Evolutionary conservation across 139 green algal genomes (phyloP).

Genomic region (Eudorina sp.): DNA sequence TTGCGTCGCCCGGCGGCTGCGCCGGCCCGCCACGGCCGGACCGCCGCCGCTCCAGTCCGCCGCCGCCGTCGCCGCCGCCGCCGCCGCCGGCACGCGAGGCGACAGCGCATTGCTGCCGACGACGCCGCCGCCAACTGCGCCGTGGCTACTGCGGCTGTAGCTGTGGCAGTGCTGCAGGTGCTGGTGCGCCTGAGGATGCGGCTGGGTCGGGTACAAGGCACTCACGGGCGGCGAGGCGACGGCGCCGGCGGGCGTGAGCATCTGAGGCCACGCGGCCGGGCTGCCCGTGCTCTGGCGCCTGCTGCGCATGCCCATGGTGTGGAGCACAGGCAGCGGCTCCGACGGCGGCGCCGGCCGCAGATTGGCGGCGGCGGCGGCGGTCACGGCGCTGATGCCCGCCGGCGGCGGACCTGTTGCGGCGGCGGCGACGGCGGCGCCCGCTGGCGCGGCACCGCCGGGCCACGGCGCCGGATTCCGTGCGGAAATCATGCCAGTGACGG

Average conservation of each 20-base stretch:
- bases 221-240: not conserved
- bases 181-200: not conserved
- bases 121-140: not conserved
- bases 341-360: not conserved
- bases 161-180: not conserved
- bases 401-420: not conserved
- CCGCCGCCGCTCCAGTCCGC: not conserved
- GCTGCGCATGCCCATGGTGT: not conserved
- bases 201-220: too few species aligned
- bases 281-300: constrained; percentile 10
- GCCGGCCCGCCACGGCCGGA: not conserved
- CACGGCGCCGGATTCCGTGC: not conserved
- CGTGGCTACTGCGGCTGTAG: not conserved
- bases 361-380: not conserved
- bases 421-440: not conserved
- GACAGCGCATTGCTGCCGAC: not conserved
- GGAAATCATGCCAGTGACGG: not conserved
- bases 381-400: too few species aligned
- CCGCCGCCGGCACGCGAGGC: not conserved
- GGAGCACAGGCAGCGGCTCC: not conserved
- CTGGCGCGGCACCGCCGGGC: not conserved
- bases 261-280: not conserved
- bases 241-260: not conserved
- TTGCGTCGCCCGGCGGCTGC: constrained; percentile 17
- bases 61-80: not conserved